phyloP scores from a whole-genome alignment of 2,329 filamentous ascomycete species.

The Conoideocrella luteorostrata region DNA sequence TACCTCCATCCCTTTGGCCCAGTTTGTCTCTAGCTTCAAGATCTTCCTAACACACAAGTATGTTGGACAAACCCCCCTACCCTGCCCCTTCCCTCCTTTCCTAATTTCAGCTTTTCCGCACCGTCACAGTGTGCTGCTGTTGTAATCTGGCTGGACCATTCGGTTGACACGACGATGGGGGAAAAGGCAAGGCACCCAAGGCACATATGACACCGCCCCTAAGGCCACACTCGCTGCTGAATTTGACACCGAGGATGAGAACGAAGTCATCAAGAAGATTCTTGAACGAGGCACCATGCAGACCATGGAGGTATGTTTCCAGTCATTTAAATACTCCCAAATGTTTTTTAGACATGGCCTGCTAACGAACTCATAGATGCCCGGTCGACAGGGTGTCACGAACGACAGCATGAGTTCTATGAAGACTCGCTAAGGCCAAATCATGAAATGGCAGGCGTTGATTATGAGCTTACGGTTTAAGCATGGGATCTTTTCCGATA shows the following conservation, averaged over 20 bases:
- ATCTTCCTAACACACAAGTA: slow-evolving; percentile 87
- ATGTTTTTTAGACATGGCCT: too few species aligned
- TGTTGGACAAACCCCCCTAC: slow-evolving; percentile 27
- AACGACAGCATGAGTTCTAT: slow-evolving; percentile 46
- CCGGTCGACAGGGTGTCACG: slow-evolving; percentile 44
- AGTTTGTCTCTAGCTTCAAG: slow-evolving; percentile 85
- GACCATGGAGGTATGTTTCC: slow-evolving; percentile 43
- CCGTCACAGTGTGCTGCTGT: too few species aligned
- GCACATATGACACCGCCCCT: slow-evolving; percentile 68
- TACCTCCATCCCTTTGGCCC: slow-evolving; percentile 68
- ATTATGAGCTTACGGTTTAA: neutral
- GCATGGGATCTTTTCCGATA: neutral
- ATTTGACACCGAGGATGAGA: slow-evolving; percentile 75
- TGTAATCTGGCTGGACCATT: too few species aligned
- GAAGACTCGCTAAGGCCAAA: slow-evolving; percentile 29
- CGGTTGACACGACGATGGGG: too few species aligned
- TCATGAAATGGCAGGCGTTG: neutral
- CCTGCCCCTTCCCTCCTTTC: neutral
- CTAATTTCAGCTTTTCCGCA: too few species aligned
- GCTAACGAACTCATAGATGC: slow-evolving; percentile 42
- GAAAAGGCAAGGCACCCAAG: slow-evolving; percentile 75
- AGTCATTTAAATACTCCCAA: too few species aligned
- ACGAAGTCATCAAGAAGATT: slow-evolving; percentile 77
- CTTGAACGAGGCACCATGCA: slow-evolving; percentile 69
- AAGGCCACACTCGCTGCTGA: slow-evolving; percentile 72